phyloP scores from a whole-genome alignment of 805 yeast genomes.

The Sungouiella blattae region DNA sequence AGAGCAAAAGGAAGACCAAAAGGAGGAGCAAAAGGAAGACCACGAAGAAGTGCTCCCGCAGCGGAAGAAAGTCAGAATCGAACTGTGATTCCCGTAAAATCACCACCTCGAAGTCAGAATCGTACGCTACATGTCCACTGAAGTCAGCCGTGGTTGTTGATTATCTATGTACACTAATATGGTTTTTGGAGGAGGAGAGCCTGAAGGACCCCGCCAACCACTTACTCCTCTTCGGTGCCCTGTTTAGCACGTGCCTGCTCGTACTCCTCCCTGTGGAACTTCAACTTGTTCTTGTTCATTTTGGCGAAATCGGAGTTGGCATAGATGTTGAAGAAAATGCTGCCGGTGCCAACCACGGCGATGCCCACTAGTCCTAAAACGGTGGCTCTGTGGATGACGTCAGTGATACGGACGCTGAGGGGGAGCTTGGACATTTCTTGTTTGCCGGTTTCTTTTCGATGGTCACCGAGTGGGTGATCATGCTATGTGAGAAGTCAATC shows the following conservation, averaged over 20 bases:
- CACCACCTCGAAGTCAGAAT: too few relatives aligned
- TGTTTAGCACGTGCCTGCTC: slow-evolving; percentile 22
- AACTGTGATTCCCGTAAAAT: too few relatives aligned
- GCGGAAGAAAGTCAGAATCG: too few relatives aligned
- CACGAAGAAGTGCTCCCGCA: neutral
- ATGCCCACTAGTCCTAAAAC: slow-evolving; percentile 37
- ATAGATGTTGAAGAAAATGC: slow-evolving; percentile 37
- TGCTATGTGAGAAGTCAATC: neutral
- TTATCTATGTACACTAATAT: too few relatives aligned
- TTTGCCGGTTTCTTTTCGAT: too few relatives aligned
- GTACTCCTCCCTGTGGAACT: slow-evolving; percentile 31
- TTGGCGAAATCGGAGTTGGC: slow-evolving; percentile 42
- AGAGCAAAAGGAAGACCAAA: neutral
- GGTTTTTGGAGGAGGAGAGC: too few relatives aligned
- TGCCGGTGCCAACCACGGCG: slow-evolving; percentile 38
- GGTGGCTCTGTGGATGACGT: slow-evolving; percentile 39
- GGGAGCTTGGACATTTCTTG: slow-evolving; percentile 34
- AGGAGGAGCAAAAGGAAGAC: neutral
- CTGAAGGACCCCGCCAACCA: too few relatives aligned
- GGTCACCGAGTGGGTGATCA: neutral
- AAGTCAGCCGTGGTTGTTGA: too few relatives aligned
- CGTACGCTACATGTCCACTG: too few relatives aligned
- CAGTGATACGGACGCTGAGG: slow-evolving; percentile 41
- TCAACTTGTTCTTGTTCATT: slow-evolving; percentile 39
- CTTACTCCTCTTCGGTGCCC: neutral